Evolutionary conservation across 164 flowering plant genomes (phyloP).

Genomic region (Cinnamomum chago): DNA sequence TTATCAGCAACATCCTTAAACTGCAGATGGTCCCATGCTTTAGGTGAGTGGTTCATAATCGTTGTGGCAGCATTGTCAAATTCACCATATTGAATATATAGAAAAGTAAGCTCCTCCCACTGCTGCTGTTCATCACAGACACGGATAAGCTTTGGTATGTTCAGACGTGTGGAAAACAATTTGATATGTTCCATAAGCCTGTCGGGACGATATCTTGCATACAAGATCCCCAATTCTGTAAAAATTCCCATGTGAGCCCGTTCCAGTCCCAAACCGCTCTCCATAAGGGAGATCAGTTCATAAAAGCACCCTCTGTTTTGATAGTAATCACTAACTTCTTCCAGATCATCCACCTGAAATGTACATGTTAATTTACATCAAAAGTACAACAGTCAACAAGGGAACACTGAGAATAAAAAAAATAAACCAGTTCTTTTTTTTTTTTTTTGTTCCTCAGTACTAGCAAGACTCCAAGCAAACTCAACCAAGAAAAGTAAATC

Average conservation of each 20-base stretch:
- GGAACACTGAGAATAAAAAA: background rate
- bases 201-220: constrained; percentile 96
- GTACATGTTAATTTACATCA: background rate
- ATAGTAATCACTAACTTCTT: constrained; percentile 94
- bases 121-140: constrained; percentile 92
- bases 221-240: constrained; percentile 93
- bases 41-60: constrained; percentile 91
- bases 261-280: constrained; percentile 97
- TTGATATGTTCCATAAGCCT: constrained; percentile 99
- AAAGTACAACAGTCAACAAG: constrained; percentile 4
- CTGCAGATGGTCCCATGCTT: constrained; percentile 95
- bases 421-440: background rate
- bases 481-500: background rate
- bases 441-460: too few species aligned
- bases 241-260: constrained; percentile 99
- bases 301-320: constrained; percentile 96
- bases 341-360: constrained; percentile 93
- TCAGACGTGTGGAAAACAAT: constrained; percentile 72
- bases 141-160: constrained; percentile 80
- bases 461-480: background rate
- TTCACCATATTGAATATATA: constrained; percentile 83
- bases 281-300: constrained; percentile 91
- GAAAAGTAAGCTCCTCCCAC: constrained; percentile 78
- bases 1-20: constrained; percentile 82
- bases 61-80: constrained; percentile 98